Conservation (phyloP, 176 grass and related monocot genomes). For the Oropetium thomaeum region DNA sequence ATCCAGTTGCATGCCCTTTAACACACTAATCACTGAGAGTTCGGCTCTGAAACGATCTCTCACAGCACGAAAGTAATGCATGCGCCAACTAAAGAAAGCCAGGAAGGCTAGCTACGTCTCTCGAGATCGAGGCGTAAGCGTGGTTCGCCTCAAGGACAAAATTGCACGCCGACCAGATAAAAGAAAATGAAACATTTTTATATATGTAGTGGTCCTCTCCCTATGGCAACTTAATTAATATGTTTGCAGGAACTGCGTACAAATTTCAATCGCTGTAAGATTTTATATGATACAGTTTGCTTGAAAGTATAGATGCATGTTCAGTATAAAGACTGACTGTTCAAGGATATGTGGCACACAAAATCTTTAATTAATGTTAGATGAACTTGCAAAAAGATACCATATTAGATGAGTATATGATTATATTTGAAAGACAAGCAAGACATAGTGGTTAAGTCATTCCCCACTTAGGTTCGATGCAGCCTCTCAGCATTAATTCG, state of each 20-base stretch:
- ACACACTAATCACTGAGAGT: too few species aligned
- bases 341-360: too few species aligned
- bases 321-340: too few species aligned
- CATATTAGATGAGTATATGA: too few species aligned
- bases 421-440: too few species aligned
- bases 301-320: too few species aligned
- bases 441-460: too few species aligned
- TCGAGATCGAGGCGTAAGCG: slow-evolving; percentile 26
- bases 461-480: too few species aligned
- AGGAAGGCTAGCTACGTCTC: slow-evolving; percentile 25
- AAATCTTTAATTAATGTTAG: too few species aligned
- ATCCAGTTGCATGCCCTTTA: slow-evolving; percentile 7
- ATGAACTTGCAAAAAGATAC: too few species aligned
- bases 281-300: too few species aligned
- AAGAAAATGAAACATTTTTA: neutral
- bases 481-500: too few species aligned
- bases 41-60: slow-evolving; percentile 46
- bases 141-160: slow-evolving; percentile 6
- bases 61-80: slow-evolving; percentile 23
- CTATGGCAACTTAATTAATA: neutral
- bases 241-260: neutral
- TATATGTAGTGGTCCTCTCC: slow-evolving; percentile 3
- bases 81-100: neutral
- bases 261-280: neutral
- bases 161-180: slow-evolving; percentile 7